Base-by-base conservation (phyloP, 169 alveolate genomes). In the Sarcocystis neurona region DNA sequence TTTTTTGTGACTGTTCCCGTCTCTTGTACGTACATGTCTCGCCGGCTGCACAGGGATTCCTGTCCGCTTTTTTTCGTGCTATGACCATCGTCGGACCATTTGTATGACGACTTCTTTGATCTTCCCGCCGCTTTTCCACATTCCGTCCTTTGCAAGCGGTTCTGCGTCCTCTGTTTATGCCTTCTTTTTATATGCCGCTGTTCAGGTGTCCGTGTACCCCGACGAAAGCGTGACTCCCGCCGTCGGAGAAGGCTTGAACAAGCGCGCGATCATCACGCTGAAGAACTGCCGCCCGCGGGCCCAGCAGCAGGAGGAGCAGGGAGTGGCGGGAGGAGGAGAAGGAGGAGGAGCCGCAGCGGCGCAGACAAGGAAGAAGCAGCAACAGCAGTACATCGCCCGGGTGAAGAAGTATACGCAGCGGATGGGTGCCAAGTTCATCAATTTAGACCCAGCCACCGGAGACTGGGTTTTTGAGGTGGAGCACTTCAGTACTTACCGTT, bases 391-490 rank as follows among this genome's bases (percentile, higher is more conserved):
- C 48, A 48, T 70, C 48, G 75, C 46, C 41, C 70, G 74, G 43
- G 90, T 85, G 27, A 43, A 46, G 44, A 44, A 46, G 43, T 85
- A 85, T 37, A 85, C 90, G 32, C 85, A 85, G 23, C 53, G 79
- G 47, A 85, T 85, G 85, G 90, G 90, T 2, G 85, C 85, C 44
- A 85, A 30, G 37, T 85, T 85, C 39, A 0, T 85, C 10, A 58
- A 79, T 50, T 48, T 85, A 1, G 78, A 85, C 58, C 1, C 44
- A 0, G n/a, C 43, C 39, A 85, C 85, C 0, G 78, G 85, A 34
- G 85, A 85, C 20, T 85, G 90, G 90, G 23, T 60, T 0, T 85
- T 85, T 53, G 90, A 85, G 50, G 90, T 85, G 0, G 85, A 85
- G 53, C 90, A 85, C 39, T 85, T 85, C 78, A 68, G 85, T 30